Base-by-base conservation (phyloP, 2,329 filamentous ascomycete species). In the Alternaria infectoria region DNA sequence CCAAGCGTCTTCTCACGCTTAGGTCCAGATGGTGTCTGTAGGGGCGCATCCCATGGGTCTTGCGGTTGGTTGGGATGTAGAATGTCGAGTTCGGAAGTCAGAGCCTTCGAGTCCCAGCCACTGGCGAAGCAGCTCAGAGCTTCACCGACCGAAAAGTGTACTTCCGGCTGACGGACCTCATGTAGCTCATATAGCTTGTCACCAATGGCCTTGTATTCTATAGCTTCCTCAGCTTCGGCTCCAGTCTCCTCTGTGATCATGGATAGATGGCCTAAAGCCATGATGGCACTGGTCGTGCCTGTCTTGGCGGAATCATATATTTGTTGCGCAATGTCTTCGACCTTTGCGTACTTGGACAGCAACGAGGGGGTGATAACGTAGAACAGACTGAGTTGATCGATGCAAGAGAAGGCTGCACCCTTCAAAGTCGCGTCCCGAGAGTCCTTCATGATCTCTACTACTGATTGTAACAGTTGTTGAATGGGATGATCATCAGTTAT, bases 81-180 rank as follows among this genome's bases (percentile, higher is more conserved):
- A 2, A 97, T 88, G 69, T 97, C 93, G 51, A 95, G 83, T 49
- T 89, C 88, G 1, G 94, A 86, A 60, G 90, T 87, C 15, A 97
- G 85, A 21, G 91, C 90, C 65, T 91, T 90, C 0, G 95, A 96
- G 32, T 91, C 87, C 94, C 95, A 98, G 43, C 94, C 90, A 40
- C 87, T 88, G 40, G 92, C 87, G 7, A 91, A 87, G 50, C 91
- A 91, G 50, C 91, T 91, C 57, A 98, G 86, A 12, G 96, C 93
- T 77, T 97, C 94, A 13, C 96, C 96, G 26, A 97, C 89, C 0
- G 93, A 88, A 76, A 99, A 97, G 66, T 97, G 95, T 2, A 94
- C 87, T 77, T 98, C 95, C 0, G 92, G 88, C 70, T 93, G 91
- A 69, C 92, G 92, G 46, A 96, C 88, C 75, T 97, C 93, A 71